Percentiles rank a stretch among this genome's conserved stretches.
These are phyloP conservation scores for Tilletia horrida DNA, from an alignment of 1,284 basidiomycete species.

Conservation along the genomic window DNA sequence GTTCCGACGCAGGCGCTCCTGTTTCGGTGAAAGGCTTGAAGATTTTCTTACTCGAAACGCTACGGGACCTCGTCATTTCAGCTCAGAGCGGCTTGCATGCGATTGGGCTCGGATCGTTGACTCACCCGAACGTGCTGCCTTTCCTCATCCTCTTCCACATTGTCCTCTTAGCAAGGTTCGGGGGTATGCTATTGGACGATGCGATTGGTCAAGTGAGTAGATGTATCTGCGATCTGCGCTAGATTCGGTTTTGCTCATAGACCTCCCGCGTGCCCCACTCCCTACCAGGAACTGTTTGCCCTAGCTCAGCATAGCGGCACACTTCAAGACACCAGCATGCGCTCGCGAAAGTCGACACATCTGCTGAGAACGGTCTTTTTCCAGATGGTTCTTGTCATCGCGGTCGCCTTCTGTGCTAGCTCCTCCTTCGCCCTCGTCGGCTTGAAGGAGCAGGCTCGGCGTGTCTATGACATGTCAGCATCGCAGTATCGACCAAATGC, in stretches of 20 bases:
- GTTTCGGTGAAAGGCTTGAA: background rate
- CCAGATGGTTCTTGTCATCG: background rate
- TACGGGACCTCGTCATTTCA: background rate
- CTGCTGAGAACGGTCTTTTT: background rate
- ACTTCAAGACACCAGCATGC: no score
- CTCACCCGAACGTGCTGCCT: slow-evolving; percentile 13
- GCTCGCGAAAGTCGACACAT: background rate
- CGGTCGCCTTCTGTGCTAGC: background rate
- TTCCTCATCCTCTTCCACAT: slow-evolving; percentile 2
- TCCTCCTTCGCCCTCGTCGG: background rate
- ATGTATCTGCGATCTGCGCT: background rate
- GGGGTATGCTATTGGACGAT: slow-evolving; percentile 5
- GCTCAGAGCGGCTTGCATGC: background rate
- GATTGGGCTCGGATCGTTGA: background rate
- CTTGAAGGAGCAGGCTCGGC: background rate
- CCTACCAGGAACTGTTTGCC: background rate
- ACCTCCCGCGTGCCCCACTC: no score
- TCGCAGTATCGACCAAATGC: background rate
- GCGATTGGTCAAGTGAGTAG: slow-evolving; percentile 11
- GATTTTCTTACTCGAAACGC: background rate
- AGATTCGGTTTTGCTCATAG: no score
- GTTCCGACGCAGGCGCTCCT: background rate
- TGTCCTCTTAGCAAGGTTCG: background rate
- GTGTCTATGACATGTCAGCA: background rate
- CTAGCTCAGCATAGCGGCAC: background rate